Percentiles rank a stretch among this genome's conserved stretches.
Conservation (phyloP, 73 alveolate genomes). For the Urostyla sp. region DNA sequence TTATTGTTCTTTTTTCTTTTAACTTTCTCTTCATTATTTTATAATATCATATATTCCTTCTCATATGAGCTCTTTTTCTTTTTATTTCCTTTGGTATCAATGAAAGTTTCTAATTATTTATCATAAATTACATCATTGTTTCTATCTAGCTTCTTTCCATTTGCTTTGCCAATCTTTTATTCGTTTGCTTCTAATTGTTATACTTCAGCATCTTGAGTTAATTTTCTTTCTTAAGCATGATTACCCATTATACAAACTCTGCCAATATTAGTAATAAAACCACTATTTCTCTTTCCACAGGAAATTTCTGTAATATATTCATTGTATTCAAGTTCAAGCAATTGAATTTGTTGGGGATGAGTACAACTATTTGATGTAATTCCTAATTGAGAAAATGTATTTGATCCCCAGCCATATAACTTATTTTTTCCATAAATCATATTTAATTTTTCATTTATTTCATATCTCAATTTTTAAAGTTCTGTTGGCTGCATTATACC, state of each 20-base stretch:
- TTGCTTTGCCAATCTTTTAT: conserved; percentile 24
- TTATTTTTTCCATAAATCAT: conserved; percentile 61
- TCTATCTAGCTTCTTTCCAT: conserved; percentile 3
- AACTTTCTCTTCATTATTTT: conserved; percentile 5
- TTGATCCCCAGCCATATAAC: conserved; percentile 80
- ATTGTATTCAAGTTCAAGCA: conserved; percentile 62
- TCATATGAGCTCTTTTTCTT: conserved; percentile 11
- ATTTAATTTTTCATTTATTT: conserved; percentile 67
- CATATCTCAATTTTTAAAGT: conserved; percentile 64
- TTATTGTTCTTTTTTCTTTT: conserved; percentile 8
- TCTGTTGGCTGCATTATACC: conserved; percentile 71
- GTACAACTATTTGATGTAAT: conserved; percentile 47
- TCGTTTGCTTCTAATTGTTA: conserved; percentile 41
- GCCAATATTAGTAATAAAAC: conserved; percentile 66
- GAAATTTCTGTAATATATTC: conserved; percentile 68
- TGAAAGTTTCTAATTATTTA: conserved; percentile 7
- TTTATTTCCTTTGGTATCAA: conserved; percentile 18
- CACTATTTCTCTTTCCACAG: conserved; percentile 74
- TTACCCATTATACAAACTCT: conserved; percentile 80
- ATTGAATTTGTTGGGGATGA: conserved; percentile 64
- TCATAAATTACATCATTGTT: conserved; percentile 44
- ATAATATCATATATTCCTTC: background rate
- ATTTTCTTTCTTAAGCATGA: conserved; percentile 40
- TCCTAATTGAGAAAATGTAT: conserved; percentile 74
- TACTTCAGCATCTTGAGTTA: conserved; percentile 7